Base-by-base conservation (phyloP, 83 land plant species). In the Isoetes engelmannii region DNA sequence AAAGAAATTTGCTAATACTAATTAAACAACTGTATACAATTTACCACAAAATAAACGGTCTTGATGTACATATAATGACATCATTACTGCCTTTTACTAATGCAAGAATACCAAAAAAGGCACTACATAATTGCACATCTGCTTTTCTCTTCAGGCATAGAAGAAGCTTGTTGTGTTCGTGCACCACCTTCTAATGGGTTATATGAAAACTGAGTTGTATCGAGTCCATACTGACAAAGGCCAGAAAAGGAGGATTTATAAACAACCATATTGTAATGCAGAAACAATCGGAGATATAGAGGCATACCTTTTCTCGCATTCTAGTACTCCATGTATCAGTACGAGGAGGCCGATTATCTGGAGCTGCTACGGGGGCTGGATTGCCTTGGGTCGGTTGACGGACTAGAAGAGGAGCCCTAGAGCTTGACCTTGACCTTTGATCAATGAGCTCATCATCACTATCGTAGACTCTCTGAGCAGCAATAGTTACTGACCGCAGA, bases 241-340 rank as follows among this genome's bases (percentile, higher is more conserved):
- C 44, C 43, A 15, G 3, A 57, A 66, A 21, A 8, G 18, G 17
- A 49, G 48, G 48, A 66, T 43, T 65, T 37, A 43, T 28, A 45
- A 48, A 42, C 41, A 48, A 48, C 4, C 44, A 20, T 66, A 56
- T 49, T 21, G 9, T 13, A 19, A 19, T 48, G 4, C 13, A 7
- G 41, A n/a, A 50, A 49, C 51, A 66, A 21, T 4, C 44, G 12
- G n/a, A 48, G 37, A 66, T 6, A 48, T 45, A 56, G 7, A 48
- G 28, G 48, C 61, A 49, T 7, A 89, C 93, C 93, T 89, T 86
- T 66, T 89, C 93, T 63, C 90, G 73, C 90, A 89, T 89, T 6
- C 90, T 73, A 20, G 84, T 62, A 77, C 93, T 86, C 93, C 93
- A 86, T 42, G 90, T 90, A 80, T 89, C 93, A 69, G 63, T 84